These are phyloP conservation scores for Physcia stellaris DNA, from an alignment of 495 filamentous ascomycete genomes.

Conservation along the genomic window DNA sequence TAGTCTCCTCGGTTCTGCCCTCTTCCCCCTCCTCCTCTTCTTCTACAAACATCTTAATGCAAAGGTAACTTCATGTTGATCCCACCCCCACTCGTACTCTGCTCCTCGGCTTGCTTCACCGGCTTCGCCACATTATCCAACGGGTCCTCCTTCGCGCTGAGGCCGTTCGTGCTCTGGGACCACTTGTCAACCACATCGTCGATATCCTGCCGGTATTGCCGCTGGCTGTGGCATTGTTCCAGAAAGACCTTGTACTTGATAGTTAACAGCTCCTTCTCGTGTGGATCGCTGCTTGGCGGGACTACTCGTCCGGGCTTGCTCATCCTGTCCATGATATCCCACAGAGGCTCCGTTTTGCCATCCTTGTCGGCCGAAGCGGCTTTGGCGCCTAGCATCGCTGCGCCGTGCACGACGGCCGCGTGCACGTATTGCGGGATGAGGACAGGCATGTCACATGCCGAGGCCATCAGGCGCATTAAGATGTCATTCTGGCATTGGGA, in stretches of 20 bases:
- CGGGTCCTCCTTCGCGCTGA: no score
- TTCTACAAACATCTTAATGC: no score
- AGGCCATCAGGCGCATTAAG: slow-evolving; percentile 79
- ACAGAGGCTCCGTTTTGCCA: slow-evolving; percentile 73
- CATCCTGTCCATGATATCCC: slow-evolving; percentile 96
- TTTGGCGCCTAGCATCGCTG: slow-evolving; percentile 93
- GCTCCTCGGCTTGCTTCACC: slow-evolving; percentile 6
- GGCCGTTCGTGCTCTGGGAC: no score
- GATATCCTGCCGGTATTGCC: slow-evolving; percentile 45
- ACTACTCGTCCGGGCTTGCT: slow-evolving; percentile 83
- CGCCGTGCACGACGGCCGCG: slow-evolving; percentile 91
- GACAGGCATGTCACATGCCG: slow-evolving; percentile 81
- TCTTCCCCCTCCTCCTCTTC: background rate
- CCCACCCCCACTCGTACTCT: slow-evolving; percentile 7
- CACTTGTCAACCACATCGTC: slow-evolving; percentile 42
- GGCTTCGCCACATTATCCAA: slow-evolving; percentile 1
- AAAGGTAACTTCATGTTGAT: slow-evolving; percentile 5
- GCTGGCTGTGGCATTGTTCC: slow-evolving; percentile 48
- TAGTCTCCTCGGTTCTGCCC: no score
- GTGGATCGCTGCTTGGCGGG: slow-evolving; percentile 49
- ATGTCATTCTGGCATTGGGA: slow-evolving; percentile 93
- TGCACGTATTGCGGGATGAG: slow-evolving; percentile 83
- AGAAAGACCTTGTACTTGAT: slow-evolving; percentile 71
- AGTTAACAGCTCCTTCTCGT: slow-evolving; percentile 64
- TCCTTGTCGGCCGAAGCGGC: slow-evolving; percentile 65